Evolutionary conservation across 2,329 filamentous ascomycete species (phyloP), one percentile per base, ranked within the genome.

Genomic region (Sclerotinia minor): DNA sequence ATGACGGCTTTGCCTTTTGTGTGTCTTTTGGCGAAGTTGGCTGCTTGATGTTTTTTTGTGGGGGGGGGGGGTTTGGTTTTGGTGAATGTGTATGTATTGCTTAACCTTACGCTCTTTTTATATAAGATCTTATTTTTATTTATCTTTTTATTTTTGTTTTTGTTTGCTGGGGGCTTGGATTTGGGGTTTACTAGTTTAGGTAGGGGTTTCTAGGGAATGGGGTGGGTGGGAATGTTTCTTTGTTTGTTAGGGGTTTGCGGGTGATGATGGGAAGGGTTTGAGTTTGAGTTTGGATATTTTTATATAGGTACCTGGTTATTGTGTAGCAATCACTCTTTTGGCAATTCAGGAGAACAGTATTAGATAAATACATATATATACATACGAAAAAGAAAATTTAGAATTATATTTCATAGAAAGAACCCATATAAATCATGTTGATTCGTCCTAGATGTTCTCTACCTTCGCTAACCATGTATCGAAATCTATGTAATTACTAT

Each of bases 21-120:
- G 13, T 67, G 49, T 17, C 15, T 64, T 49, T 41, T 67, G 21
- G 65, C 58, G 24, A 60, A 24, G n/a, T 21, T 67, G 9, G 55
- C 55, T 13, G 64, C 64, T 61, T 60, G 17, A 66, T 24, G 21
- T 29, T 53, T 6, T 60, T 26, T 13, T 9, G 4, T 35, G 6
- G n/a, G n/a, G n/a, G n/a, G n/a, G n/a, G n/a, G n/a, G n/a, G n/a
- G n/a, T 6, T 35, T 35, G 8, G 5, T 35, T 35, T 35, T 35
- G 1, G 35, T 7, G 8, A 29, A 29, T 29, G 2, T 35, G 35
- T 9, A 35, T 19, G 3, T 13, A 2, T 60, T 35, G 13, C 44
- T 49, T n/a, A n/a, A n/a, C n/a, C n/a, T n/a, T n/a, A 19, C 44
- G n/a, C 13, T 35, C 24, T 29, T 24, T 49, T 29, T 53, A 4